Conservation (phyloP, 2,329 filamentous ascomycete species). For the Coleophoma cylindrospora region DNA sequence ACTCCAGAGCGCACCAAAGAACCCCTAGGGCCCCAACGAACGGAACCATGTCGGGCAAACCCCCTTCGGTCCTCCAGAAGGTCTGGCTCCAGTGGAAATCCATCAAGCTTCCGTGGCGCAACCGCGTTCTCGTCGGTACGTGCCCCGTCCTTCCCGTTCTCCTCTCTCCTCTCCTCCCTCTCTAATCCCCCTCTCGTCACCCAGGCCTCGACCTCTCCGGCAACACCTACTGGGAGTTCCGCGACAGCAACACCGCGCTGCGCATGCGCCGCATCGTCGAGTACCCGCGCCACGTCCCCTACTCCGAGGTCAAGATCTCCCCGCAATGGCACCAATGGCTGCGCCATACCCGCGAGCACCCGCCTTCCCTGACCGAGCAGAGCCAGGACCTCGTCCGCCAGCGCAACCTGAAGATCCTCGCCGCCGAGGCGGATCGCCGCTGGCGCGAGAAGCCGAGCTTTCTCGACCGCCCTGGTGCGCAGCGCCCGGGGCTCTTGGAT, state of each 20-base stretch:
- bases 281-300: constrained; percentile 49
- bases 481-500: not conserved
- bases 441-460: constrained; percentile 56
- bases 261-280: constrained; percentile 59
- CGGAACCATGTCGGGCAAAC: too few relatives aligned
- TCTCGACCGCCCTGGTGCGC: constrained; percentile 31
- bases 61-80: constrained; percentile 8
- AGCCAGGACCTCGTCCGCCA: constrained; percentile 45
- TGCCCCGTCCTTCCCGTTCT: constrained; percentile 2
- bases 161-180: not conserved
- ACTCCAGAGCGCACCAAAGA: too few relatives aligned
- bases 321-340: constrained; percentile 68
- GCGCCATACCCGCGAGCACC: constrained; percentile 48
- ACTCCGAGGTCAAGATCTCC: constrained; percentile 48
- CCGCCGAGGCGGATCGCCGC: constrained; percentile 55
- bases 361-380: constrained; percentile 55
- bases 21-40: too few relatives aligned
- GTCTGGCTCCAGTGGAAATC: constrained; percentile 58
- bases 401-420: constrained; percentile 48
- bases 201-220: constrained; percentile 59
- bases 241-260: constrained; percentile 29
- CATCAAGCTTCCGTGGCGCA: constrained; percentile 58
- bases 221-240: constrained; percentile 68
- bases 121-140: constrained; percentile 56
- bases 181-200: not conserved